Evolutionary conservation across 768 basidiomycete genomes (phyloP).

Genomic region (Russula sp.): DNA sequence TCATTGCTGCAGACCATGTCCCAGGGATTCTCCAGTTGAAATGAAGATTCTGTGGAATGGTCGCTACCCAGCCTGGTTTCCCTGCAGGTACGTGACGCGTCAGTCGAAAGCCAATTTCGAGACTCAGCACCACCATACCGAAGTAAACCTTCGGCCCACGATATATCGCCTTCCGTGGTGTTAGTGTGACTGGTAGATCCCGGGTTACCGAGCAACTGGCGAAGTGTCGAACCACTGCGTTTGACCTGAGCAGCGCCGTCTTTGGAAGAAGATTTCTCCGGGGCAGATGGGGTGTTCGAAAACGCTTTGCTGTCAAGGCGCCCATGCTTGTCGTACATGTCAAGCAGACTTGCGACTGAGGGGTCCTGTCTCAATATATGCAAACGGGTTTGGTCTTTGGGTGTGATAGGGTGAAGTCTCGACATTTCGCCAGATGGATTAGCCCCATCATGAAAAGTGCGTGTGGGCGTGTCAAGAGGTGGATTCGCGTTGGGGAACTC

Average conservation of each 20-base stretch:
- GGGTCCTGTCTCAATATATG: conserved; percentile 65
- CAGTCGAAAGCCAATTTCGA: neutral
- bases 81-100: conserved; percentile 28
- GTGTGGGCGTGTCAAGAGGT: conserved; percentile 28
- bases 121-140: conserved; percentile 36
- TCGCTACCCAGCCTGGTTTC: conserved; percentile 42
- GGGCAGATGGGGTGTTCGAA: conserved; percentile 48
- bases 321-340: conserved; percentile 70
- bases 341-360: conserved; percentile 67
- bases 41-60: conserved; percentile 39
- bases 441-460: conserved; percentile 26
- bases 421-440: conserved; percentile 24
- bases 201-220: conserved; percentile 62
- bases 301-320: conserved; percentile 56
- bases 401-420: conserved; percentile 36
- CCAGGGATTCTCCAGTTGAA: conserved; percentile 47
- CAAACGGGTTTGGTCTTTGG: conserved; percentile 46
- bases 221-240: conserved; percentile 65
- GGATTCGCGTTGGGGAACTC: conserved; percentile 62
- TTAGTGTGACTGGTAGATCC: conserved; percentile 31
- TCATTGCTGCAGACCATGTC: conserved; percentile 36
- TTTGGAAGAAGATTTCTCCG: conserved; percentile 23
- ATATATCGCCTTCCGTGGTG: conserved; percentile 63
- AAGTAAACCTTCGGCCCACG: conserved; percentile 75
- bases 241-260: conserved; percentile 49